These are phyloP conservation scores for Mortierella claussenii DNA, from an alignment of 192 early-diverging fungal genomes.

Conservation along the genomic window DNA sequence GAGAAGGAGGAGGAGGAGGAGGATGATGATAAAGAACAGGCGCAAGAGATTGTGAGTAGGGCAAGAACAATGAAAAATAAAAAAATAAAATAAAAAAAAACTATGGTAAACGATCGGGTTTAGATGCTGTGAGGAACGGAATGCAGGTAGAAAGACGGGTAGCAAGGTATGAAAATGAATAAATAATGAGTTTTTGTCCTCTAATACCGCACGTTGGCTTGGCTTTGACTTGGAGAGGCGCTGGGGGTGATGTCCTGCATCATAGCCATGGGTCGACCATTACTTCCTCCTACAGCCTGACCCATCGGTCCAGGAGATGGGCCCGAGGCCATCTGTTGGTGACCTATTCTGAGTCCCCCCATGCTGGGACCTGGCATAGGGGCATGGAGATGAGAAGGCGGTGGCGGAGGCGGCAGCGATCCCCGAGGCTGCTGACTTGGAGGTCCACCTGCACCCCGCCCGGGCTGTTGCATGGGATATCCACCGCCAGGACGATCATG, in stretches of 20 bases:
- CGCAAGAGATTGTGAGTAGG: no score
- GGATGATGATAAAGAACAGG: background rate
- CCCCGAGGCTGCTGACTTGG: slow-evolving; percentile 11
- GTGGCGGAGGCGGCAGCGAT: slow-evolving; percentile 15
- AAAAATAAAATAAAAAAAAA: background rate
- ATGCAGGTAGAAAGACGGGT: background rate
- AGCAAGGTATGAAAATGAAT: background rate
- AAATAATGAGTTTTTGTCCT: background rate
- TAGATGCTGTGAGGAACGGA: background rate
- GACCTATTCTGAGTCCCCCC: slow-evolving; percentile 15
- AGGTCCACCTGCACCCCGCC: slow-evolving; percentile 18
- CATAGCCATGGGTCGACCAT: slow-evolving; percentile 49
- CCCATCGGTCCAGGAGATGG: slow-evolving; percentile 9
- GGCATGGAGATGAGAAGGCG: slow-evolving; percentile 19
- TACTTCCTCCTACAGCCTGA: slow-evolving; percentile 2
- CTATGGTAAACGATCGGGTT: slow-evolving; percentile 1
- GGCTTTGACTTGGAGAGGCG: slow-evolving; percentile 41
- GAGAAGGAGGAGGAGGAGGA: no score
- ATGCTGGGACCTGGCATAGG: slow-evolving; percentile 24
- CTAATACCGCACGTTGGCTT: slow-evolving; percentile 33
- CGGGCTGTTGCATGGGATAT: slow-evolving; percentile 29
- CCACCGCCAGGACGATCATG: slow-evolving; percentile 8
- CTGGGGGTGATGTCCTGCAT: slow-evolving; percentile 52
- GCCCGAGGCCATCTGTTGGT: background rate
- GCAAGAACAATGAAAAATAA: slow-evolving; percentile 2